Conservation (phyloP, 2,329 filamentous ascomycete species). For the Alternaria sp. region DNA sequence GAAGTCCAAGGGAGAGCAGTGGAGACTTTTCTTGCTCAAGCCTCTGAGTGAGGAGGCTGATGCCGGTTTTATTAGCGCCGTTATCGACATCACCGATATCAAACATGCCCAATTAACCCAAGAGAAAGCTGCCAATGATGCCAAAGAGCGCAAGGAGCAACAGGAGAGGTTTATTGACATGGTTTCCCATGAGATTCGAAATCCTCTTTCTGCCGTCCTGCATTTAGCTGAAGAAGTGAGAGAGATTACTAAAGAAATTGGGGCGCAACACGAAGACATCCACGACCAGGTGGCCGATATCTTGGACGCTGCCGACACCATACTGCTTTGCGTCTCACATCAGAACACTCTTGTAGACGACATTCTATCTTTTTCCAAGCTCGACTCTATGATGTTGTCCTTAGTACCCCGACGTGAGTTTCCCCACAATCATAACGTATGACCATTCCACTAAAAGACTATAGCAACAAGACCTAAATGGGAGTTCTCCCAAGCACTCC, state of each 20-base stretch:
- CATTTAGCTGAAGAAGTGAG: constrained; percentile 54
- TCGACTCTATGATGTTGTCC: constrained; percentile 55
- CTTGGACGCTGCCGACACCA: constrained; percentile 47
- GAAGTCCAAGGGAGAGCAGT: constrained; percentile 30
- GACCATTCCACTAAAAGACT: neutral
- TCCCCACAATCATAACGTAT: neutral
- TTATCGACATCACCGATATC: constrained; percentile 55
- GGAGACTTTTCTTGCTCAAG: constrained; percentile 53
- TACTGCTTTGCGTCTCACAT: constrained; percentile 53
- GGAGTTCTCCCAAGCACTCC: constrained; percentile 47
- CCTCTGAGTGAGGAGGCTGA: constrained; percentile 51
- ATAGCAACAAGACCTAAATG: constrained; percentile 43
- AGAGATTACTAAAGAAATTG: constrained; percentile 38
- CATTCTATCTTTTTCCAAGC: constrained; percentile 55
- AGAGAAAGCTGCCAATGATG: constrained; percentile 51
- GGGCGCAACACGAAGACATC: constrained; percentile 17
- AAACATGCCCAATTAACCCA: constrained; percentile 53
- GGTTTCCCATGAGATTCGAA: constrained; percentile 52
- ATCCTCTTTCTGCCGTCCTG: constrained; percentile 48
- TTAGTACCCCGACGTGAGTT: constrained; percentile 39
- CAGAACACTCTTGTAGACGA: constrained; percentile 56
- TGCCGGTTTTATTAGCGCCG: constrained; percentile 54
- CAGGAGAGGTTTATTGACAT: constrained; percentile 57
- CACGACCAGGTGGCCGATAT: constrained; percentile 36
- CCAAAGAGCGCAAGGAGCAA: constrained; percentile 52